Evolutionary conservation across 257 asterid genomes (phyloP), one percentile per base, ranked within the genome.

Genomic region (Linaria vulgaris): DNA sequence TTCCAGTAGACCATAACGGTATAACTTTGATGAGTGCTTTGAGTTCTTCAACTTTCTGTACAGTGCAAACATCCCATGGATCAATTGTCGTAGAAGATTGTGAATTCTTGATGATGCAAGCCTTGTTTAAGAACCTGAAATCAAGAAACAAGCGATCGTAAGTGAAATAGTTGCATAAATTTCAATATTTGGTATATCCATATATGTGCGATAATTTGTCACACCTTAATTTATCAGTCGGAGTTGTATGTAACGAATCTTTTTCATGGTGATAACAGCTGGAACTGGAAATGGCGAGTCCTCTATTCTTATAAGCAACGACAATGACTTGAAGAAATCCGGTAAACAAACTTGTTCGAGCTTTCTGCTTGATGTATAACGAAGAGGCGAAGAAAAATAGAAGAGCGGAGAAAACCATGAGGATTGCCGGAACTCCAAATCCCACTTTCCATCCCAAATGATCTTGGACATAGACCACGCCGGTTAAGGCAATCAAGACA

Each of bases 1-100:
- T 78, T 49, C 91, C 95, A 0, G 95, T 80, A 0, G 95, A 86
- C 95, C 95, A 86, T 12, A 86, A 2, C 8, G 91, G 95, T 56
- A 83, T 52, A 11, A 84, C 84, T 76, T 75, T 77, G 47, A 84
- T 34, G 7, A 86, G 85, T 0, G 85, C 74, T 69, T 84, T 86
- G 16, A 86, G 70, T 71, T 82, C 88, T 78, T 86, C 91, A 0
- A 86, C 91, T 77, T 86, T 87, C 47, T 86, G 73, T 0, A 82
- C 74, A 0, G 85, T 74, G 79, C 91, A 82, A 12, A 82, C 79
- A 34, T 61, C 72, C 95, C 95, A 86, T 10, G 70, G 72, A 6
- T 76, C 63, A n/a, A n/a, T n/a, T 0, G 54, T 17, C 17, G 88
- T 71, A 1, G 76, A 27, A 9, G 76, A 47, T 52, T 63, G 75